Conservation (phyloP, 2,329 filamentous ascomycete species). For the Biscogniauxia mediterranea region DNA sequence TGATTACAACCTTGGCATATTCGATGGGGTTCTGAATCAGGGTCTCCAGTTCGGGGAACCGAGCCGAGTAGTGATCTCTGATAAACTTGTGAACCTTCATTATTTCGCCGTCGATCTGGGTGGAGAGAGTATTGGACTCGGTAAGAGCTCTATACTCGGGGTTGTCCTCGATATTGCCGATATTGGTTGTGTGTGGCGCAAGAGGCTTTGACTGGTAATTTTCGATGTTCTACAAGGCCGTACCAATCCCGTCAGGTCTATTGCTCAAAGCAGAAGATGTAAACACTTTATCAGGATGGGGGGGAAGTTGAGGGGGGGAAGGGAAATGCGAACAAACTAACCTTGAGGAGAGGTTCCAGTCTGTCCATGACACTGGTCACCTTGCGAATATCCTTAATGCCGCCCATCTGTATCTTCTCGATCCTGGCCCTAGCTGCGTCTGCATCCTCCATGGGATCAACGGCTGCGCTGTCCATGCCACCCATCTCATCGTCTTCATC, state of each 20-base stretch:
- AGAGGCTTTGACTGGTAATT: conserved; percentile 70
- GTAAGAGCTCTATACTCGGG: conserved; percentile 87
- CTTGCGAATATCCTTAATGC: conserved; percentile 73
- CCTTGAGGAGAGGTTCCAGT: conserved; percentile 77
- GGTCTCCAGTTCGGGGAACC: conserved; percentile 89
- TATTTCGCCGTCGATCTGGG: conserved; percentile 90
- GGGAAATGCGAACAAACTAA: conserved; percentile 49
- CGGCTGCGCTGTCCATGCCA: conserved; percentile 43
- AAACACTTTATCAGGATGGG: conserved; percentile 50
- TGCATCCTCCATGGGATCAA: conserved; percentile 58
- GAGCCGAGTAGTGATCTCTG: conserved; percentile 88
- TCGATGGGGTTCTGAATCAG: conserved; percentile 90
- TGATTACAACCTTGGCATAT: conserved; percentile 92
- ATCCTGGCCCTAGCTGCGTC: conserved; percentile 74
- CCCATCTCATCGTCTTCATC: conserved; percentile 60
- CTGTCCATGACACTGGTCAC: conserved; percentile 80
- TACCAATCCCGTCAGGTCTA: conserved; percentile 66
- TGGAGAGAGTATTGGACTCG: conserved; percentile 85
- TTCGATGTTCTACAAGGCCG: conserved; percentile 70
- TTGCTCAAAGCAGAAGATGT: conserved; percentile 57
- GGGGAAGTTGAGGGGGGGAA: conserved; percentile 20
- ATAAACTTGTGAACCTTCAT: conserved; percentile 94
- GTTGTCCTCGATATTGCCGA: conserved; percentile 87
- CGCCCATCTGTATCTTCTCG: conserved; percentile 76
- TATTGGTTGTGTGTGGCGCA: conserved; percentile 59